A percentile compares a stretch with the other conserved stretches of the same genome.
Conservation (phyloP, 495 filamentous ascomycete species). For the Mytilinidion resinicola region DNA sequence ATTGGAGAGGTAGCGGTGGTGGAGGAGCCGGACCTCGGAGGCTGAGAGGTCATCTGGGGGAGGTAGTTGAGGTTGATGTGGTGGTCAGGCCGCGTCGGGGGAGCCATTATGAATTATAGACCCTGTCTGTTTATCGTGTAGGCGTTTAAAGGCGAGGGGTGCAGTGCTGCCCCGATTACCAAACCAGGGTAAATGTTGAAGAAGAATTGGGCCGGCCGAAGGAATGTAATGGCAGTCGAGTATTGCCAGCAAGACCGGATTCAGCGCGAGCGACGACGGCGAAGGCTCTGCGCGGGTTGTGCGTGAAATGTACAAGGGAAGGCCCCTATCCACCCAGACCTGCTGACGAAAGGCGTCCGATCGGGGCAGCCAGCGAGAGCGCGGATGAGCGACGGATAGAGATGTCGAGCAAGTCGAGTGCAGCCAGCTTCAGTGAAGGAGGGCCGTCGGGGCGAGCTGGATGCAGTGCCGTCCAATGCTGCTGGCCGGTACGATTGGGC, state of each 20-base stretch:
- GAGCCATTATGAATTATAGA: constrained; percentile 87
- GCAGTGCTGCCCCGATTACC: constrained; percentile 28
- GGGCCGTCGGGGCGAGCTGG: neutral
- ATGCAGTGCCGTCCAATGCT: neutral
- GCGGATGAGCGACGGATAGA: neutral
- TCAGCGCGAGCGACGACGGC: constrained; percentile 7
- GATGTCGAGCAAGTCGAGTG: neutral
- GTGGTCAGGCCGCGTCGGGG: constrained; percentile 58
- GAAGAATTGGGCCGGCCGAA: constrained; percentile 29
- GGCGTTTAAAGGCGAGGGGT: constrained; percentile 14
- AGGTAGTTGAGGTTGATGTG: constrained; percentile 71
- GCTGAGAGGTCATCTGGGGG: constrained; percentile 51
- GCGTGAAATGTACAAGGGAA: neutral
- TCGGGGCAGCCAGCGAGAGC: neutral
- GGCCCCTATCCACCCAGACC: constrained; percentile 4
- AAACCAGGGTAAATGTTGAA: constrained; percentile 28
- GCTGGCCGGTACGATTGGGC: neutral
- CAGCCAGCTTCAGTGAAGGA: neutral
- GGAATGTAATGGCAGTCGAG: constrained; percentile 26
- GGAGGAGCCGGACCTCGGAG: constrained; percentile 76
- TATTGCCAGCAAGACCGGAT: constrained; percentile 27
- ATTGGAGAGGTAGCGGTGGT: constrained; percentile 82
- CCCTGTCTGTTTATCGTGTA: constrained; percentile 25
- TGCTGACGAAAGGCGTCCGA: constrained; percentile 2
- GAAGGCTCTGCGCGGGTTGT: neutral